Evolutionary conservation across 352 stramenopile genomes (phyloP), one percentile per base, ranked within the genome.

Genomic region (Phytophthora pistaciae): DNA sequence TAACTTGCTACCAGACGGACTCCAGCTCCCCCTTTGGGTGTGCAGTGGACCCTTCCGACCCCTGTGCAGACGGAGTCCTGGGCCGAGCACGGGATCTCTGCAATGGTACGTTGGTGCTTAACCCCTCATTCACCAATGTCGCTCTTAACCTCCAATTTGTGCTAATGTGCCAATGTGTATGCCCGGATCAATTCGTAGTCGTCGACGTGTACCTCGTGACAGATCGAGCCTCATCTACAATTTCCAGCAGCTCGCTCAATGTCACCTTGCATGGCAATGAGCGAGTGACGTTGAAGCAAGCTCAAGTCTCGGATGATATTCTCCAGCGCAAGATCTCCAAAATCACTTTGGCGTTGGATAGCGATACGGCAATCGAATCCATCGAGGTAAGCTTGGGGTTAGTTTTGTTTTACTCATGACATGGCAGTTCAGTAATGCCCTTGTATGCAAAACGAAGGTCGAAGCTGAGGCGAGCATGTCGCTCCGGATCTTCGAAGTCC

Each of bases 141-240:
- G 11, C 14, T 25, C 46, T 27, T 1, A 27, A 1, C 10, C 23
- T 18, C 5, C 49, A n/a, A 33, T n/a, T 42, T 20, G 21, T 60
- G 1, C 38, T 8, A 44, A 23, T 53, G 60, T 13, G 5, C 10
- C 21, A 20, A 0, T 23, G 38, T 53, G 56, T 54, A 13, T 57
- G 8, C 20, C 3, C 27, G 29, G 29, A 27, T 27, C n/a, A 29
- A 31, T 49, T 2, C 54, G 42, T 64, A 83, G 78, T 82, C 56
- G 75, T 72, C 1, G 66, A 75, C 21, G 16, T 85, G 20, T 82
- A 74, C 3, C 21, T 83, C 9, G 58, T 85, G 10, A 70, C 66
- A 42, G 62, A 58, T 18, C 44, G 27, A 5, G 52, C 44, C 33
- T 67, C 38, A 25, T 76, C 49, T n/a, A 36, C 23, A 27, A 9